Evolutionary conservation across 768 basidiomycete species (phyloP).

Genomic region (Lentinula aciculospora): DNA sequence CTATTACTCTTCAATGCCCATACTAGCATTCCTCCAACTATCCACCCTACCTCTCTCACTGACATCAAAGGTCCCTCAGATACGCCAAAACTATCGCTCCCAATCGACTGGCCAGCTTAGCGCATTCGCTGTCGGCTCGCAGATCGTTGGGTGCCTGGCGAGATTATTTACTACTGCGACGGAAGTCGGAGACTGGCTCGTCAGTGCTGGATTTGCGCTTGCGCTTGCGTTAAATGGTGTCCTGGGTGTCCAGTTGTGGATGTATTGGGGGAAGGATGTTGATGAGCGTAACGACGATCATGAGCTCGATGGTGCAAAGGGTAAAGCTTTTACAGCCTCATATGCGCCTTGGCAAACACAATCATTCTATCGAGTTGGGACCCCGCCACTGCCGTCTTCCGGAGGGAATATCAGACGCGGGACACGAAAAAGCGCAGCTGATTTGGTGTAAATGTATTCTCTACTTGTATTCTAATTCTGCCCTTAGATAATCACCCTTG

Average conservation of each 20-base stretch:
- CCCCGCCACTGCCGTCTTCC: not conserved
- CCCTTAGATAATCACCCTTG: no score
- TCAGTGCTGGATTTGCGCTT: conserved; percentile 79
- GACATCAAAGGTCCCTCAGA: conserved; percentile 93
- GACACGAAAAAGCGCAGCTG: not conserved
- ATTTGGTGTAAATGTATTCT: not conserved
- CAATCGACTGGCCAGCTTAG: conserved; percentile 91
- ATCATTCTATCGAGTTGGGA: not conserved
- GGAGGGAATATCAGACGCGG: not conserved
- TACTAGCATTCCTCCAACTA: conserved; percentile 70
- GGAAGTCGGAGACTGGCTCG: conserved; percentile 79
- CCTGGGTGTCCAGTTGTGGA: conserved; percentile 80
- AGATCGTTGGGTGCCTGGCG: conserved; percentile 85
- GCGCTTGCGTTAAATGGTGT: conserved; percentile 79
- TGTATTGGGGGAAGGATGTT: conserved; percentile 66
- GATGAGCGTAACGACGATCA: not conserved
- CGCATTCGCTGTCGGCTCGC: conserved; percentile 84
- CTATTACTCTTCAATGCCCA: conserved; percentile 38
- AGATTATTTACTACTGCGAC: conserved; percentile 90
- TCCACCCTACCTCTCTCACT: conserved; percentile 87
- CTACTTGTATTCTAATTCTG: not conserved
- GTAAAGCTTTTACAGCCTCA: not conserved
- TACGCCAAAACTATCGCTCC: conserved; percentile 69
- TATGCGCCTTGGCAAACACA: conserved; percentile 1
- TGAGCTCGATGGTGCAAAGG: not conserved